Conservation (phyloP, 2,329 filamentous ascomycete species). For the Fusarium nelsonii region DNA sequence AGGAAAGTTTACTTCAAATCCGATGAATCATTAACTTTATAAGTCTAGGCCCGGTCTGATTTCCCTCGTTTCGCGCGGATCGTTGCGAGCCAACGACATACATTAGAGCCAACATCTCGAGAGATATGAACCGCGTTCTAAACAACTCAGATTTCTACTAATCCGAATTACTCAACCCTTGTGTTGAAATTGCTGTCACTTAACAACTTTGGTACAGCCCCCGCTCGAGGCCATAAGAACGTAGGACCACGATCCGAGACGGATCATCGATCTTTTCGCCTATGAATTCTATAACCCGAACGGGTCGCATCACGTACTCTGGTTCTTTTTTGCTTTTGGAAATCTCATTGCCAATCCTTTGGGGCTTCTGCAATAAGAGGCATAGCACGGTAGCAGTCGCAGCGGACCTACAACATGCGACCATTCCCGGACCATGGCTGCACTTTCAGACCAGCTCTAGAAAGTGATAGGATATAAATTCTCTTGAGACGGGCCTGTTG, state of each 20-base stretch:
- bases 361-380: constrained; percentile 14
- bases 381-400: constrained; percentile 5
- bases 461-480: background rate
- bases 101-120: background rate
- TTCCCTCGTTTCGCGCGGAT: background rate
- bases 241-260: background rate
- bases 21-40: background rate
- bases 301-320: background rate
- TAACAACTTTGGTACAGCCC: background rate
- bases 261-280: constrained; percentile 4
- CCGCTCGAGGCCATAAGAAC: background rate
- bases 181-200: background rate
- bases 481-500: background rate
- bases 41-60: background rate
- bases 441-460: background rate
- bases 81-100: background rate
- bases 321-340: constrained; percentile 8
- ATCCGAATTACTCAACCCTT: background rate
- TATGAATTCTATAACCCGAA: background rate
- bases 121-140: constrained; percentile 1
- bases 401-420: background rate
- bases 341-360: background rate
- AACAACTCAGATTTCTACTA: background rate
- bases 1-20: background rate
- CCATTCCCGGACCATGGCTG: background rate